These are phyloP conservation scores for Theileria equi DNA, from an alignment of 169 alveolate genomes.

Conservation along the genomic window DNA sequence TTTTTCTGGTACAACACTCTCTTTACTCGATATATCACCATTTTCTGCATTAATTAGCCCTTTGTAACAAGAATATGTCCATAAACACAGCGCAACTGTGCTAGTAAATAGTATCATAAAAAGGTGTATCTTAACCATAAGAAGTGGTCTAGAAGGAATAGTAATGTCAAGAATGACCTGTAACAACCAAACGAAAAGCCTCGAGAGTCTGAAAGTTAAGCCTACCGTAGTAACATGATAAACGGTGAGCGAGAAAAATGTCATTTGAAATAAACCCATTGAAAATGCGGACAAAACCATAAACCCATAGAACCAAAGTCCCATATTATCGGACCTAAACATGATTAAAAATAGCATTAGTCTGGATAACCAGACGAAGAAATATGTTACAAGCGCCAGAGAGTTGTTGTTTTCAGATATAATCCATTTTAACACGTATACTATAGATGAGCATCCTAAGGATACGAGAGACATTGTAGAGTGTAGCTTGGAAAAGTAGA, in stretches of 20 bases:
- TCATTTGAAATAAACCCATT: constrained; percentile 23
- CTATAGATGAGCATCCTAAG: constrained; percentile 1
- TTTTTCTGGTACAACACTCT: too few relatives aligned
- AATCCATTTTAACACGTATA: constrained; percentile 9
- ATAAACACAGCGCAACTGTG: not conserved
- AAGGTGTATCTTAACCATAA: constrained; percentile 9
- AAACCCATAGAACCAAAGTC: not conserved
- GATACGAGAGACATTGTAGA: constrained; percentile 19
- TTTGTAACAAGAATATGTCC: not conserved
- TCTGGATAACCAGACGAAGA: constrained; percentile 3
- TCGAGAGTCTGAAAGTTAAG: constrained; percentile 9
- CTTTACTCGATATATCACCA: too few relatives aligned
- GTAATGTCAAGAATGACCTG: constrained; percentile 39
- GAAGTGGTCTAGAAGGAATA: constrained; percentile 3
- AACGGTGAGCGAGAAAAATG: constrained; percentile 37
- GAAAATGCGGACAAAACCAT: constrained; percentile 15
- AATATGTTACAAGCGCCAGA: not conserved
- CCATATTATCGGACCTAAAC: constrained; percentile 1
- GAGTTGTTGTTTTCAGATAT: constrained; percentile 4
- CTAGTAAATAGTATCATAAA: not conserved
- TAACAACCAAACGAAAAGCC: constrained; percentile 1
- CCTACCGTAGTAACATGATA: constrained; percentile 26
- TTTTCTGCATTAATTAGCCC: too few relatives aligned
- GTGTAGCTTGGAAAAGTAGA: constrained; percentile 41
- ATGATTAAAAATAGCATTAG: not conserved